These are phyloP conservation scores for Colletotrichum trifolii DNA, from an alignment of 2,329 filamentous ascomycete genomes.

Conservation along the genomic window DNA sequence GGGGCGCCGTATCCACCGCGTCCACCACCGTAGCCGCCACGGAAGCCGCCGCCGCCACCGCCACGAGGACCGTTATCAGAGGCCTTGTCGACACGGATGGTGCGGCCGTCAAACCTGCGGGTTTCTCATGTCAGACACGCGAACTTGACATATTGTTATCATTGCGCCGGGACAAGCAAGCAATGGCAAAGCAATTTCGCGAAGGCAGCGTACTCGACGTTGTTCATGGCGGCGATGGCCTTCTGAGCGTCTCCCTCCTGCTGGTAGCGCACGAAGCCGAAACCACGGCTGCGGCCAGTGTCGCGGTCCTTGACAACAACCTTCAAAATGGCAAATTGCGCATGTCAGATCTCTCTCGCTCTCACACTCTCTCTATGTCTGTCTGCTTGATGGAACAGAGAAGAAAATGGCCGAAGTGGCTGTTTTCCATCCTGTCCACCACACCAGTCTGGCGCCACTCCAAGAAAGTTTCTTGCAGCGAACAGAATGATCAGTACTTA, in stretches of 20 bases:
- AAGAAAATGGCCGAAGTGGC: constrained; percentile 12
- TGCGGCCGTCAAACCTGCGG: constrained; percentile 87
- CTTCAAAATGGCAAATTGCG: constrained; percentile 57
- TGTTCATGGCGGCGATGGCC: constrained; percentile 85
- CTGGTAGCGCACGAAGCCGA: constrained; percentile 93
- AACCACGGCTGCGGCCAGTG: constrained; percentile 94
- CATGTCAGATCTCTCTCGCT: constrained; percentile 38
- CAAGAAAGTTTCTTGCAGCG: constrained; percentile 28
- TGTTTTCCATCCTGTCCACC: constrained; percentile 6
- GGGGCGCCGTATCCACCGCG: constrained; percentile 49
- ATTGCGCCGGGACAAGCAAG: constrained; percentile 39
- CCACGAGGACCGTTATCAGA: constrained; percentile 79
- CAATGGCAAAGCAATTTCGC: constrained; percentile 34
- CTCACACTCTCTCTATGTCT: constrained; percentile 1
- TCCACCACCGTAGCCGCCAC: constrained; percentile 52
- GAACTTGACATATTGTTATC: background rate
- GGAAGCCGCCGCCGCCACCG: constrained; percentile 64
- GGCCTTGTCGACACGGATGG: constrained; percentile 95
- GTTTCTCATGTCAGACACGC: constrained; percentile 15
- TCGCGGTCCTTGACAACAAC: constrained; percentile 98
- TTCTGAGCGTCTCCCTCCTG: constrained; percentile 80
- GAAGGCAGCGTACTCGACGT: constrained; percentile 77
- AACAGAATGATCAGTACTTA: constrained; percentile 63
- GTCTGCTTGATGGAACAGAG: constrained; percentile 3
- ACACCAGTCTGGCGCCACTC: constrained; percentile 4